These are phyloP conservation scores for Epithemia pelagica DNA, from an alignment of 108 stramenopile genomes.

Conservation along the genomic window DNA sequence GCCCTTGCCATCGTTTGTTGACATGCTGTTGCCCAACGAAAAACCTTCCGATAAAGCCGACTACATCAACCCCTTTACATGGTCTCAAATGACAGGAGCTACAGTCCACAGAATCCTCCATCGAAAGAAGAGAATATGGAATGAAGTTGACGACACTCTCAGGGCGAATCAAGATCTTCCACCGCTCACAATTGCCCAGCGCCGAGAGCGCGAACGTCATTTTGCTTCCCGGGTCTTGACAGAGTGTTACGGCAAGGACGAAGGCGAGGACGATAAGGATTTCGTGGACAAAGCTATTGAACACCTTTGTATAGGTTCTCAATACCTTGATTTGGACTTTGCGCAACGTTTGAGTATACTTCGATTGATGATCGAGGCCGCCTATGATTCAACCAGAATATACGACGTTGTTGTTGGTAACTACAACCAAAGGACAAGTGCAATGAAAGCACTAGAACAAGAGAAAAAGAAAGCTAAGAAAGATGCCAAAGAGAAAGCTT, in stretches of 20 bases:
- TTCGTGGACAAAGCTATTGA: conserved; percentile 40
- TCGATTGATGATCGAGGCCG: conserved; percentile 70
- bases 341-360: conserved; percentile 61
- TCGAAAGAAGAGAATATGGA: conserved; percentile 69
- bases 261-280: conserved; percentile 8
- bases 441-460: conserved; percentile 68
- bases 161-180: conserved; percentile 51
- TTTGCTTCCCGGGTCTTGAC: conserved; percentile 54
- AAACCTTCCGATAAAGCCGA: conserved; percentile 55
- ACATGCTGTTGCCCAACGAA: conserved; percentile 72
- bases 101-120: conserved; percentile 62
- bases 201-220: conserved; percentile 54
- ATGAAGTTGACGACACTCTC: conserved; percentile 77
- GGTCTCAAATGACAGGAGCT: conserved; percentile 71
- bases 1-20: conserved; percentile 69
- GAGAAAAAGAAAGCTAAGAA: conserved; percentile 73
- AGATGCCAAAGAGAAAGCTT: conserved; percentile 67
- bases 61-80: conserved; percentile 54
- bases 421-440: conserved; percentile 65
- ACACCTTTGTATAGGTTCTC: conserved; percentile 54
- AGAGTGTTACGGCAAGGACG: conserved; percentile 40
- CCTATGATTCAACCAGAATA: conserved; percentile 66
- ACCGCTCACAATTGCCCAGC: conserved; percentile 57
- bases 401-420: conserved; percentile 72
- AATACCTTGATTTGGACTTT: conserved; percentile 54